Base-by-base conservation (phyloP, 2,329 filamentous ascomycete genomes). In the Aspergillus calidoustus region DNA sequence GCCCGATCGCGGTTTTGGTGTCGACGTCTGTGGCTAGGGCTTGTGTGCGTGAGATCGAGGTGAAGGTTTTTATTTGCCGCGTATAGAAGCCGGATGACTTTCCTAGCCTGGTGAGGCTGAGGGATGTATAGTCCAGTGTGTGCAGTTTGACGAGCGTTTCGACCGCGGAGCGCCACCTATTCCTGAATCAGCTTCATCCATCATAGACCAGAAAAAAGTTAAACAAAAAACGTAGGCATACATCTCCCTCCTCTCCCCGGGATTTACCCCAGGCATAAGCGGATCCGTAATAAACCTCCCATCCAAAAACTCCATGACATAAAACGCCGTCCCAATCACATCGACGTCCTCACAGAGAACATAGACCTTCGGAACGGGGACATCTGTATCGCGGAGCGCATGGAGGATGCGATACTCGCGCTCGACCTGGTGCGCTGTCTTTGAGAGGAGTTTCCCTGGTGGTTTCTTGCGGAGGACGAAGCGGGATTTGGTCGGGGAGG, bases 381-480 rank as follows among this genome's bases (percentile, higher is more conserved):
- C 92, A 74, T 91, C 88, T 19, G 92, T 95, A 57, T 79, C 81
- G 66, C 87, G 86, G 28, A 98, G 85, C 2, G 94, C 93, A 74
- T 91, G 87, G 73, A 98, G 91, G 73, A 98, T 91, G 71, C 90
- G 88, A 81, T 95, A 95, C 79, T 99, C 95, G 71, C 95, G 91
- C 81, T 99, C 95, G 72, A 99, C 94, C 77, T 94, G 91, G 82
- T 99, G 95, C 8, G 95, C 95, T 3, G 94, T 94, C 81, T 93
- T 92, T 70, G 92, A 96, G 52, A 98, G 85, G 43, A 99, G 89
- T 80, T 90, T 89, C 65, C 95, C 95, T 15, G 95, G 94, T 0
- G 95, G 95, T 81, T 98, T 98, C 86, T 99, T 98, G 76, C 94
- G 92, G 82, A 98, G 86, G 38, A 99, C 95, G 80, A 89, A 97